These are phyloP conservation scores for Flaveria sonorensis DNA, from an alignment of 129 eudicot genomes.

Conservation along the genomic window DNA sequence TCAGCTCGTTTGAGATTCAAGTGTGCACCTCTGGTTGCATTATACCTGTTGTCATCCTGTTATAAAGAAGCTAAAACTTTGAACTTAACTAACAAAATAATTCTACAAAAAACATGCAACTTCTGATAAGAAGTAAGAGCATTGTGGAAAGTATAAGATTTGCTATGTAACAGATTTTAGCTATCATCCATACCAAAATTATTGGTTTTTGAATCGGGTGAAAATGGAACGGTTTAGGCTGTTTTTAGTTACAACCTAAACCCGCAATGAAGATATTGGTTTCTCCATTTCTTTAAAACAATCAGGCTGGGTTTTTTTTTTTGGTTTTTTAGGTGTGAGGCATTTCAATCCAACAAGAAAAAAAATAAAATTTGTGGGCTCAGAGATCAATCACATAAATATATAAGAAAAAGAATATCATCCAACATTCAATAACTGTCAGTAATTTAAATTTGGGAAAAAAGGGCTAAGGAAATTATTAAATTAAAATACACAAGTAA, in stretches of 20 bases:
- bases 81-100: conserved; percentile 12
- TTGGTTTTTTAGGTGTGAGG: neutral
- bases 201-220: neutral
- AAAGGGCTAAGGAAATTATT: neutral
- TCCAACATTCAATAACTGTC: neutral
- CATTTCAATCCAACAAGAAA: neutral
- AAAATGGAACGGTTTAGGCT: neutral
- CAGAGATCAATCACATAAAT: neutral
- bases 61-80: conserved; percentile 25
- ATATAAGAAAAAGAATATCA: neutral
- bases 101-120: conserved; percentile 14
- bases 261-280: too few species aligned
- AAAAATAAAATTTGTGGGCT: neutral
- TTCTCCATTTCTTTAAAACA: neutral
- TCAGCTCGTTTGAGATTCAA: conserved; percentile 96
- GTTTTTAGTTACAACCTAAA: neutral
- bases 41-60: conserved; percentile 97
- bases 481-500: neutral
- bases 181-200: neutral
- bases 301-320: neutral
- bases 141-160: conserved; percentile 8
- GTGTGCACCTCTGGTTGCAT: conserved; percentile 97
- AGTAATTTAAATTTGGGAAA: too few species aligned
- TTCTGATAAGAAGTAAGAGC: conserved; percentile 2
- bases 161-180: neutral